Base-by-base conservation (phyloP, 1,139 yeast genomes). In the Geotrichum carabidarum region DNA sequence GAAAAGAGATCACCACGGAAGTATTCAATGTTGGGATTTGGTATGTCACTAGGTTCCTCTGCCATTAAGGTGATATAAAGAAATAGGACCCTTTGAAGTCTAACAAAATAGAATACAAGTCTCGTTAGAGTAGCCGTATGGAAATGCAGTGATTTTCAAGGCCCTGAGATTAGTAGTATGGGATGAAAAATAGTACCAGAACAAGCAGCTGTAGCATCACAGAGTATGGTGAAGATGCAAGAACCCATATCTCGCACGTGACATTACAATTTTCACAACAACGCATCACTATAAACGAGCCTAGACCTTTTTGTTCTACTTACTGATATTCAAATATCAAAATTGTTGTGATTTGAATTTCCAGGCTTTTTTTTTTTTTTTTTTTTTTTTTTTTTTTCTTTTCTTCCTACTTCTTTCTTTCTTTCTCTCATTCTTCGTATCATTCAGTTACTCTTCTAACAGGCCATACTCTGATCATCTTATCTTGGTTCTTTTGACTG, bases 1-100 rank as follows among this genome's bases (percentile, higher is more conserved):
- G 71, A 63, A 60, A 85, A 83, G 11, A 85, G 67, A 62, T 85
- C 86, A 1, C 89, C 90, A 54, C 74, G 74, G 36, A 80, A 70
- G 66, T 84, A 84, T n/a, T 68, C 71, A 48, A 79, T 61, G 60
- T 58, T 62, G 44, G 37, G 2, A 17, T 14, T n/a, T 34, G 37
- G 17, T 38, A 15, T 38, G 18, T 38, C 42, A 38, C 11, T n/a
- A 15, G 15, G 11, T 14, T 2, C 36, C 31, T 48, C 48, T 8
- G 38, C 48, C 38, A 44, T 44, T 35, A 18, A 27, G 47, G 30
- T 31, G 5, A 22, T 22, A 22, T 22, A 22, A 22, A 22, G 27
- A 22, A 22, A 22, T 22, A 22, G 27, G 3, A 5, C 5, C 4
- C 27, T 3, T 5, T 22, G 27, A 3, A 22, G n/a, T 5, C 27